Base-by-base conservation (phyloP, 1,284 basidiomycete species). In the Ganoderma lingzhi region DNA sequence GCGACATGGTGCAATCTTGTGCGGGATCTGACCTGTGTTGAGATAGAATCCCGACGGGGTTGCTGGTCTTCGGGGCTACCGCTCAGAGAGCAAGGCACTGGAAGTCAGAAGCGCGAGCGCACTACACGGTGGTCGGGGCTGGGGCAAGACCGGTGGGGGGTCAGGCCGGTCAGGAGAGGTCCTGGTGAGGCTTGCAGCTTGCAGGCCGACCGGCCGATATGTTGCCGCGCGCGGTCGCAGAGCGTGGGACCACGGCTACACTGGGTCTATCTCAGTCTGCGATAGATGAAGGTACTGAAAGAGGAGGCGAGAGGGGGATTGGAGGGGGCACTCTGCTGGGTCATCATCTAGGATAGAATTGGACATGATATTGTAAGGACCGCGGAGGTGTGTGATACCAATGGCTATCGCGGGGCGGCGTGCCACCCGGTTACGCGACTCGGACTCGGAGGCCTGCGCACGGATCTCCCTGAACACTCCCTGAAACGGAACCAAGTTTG, bases 1-100 rank as follows among this genome's bases (percentile, higher is more conserved):
- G 66, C 51, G 76, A 73, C 73, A 74, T 73, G 5, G 58, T 23
- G 15, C 23, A 23, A 23, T 32, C 30, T 56, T 56, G 19, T 23
- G 10, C 35, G 3, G 35, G 9, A 39, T 23, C 23, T 28, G 10
- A 51, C 48, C 48, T 51, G 12, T 4, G 8, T 9, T 10, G n/a
- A n/a, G 23, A 51, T 51, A n/a, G 23, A 51, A 12, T 51, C 23
- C 10, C 48, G 48, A 28, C 48, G 23, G 28, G 48, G 23, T 28
- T 28, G 48, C 12, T 51, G 23, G 10, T 28, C 48, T 23, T 10
- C 10, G 30, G 15, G 6, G 32, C 55, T 56, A 17, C 3, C 30
- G 8, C 35, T 35, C 35, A 35, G 32, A 17, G 55, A 17, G 10
- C 30, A 17, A 30, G 6, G 15, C 17, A 2, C 14, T 10, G 23